These are phyloP conservation scores for Phytophthora crassamura DNA, from an alignment of 352 stramenopile genomes.

Conservation along the genomic window DNA sequence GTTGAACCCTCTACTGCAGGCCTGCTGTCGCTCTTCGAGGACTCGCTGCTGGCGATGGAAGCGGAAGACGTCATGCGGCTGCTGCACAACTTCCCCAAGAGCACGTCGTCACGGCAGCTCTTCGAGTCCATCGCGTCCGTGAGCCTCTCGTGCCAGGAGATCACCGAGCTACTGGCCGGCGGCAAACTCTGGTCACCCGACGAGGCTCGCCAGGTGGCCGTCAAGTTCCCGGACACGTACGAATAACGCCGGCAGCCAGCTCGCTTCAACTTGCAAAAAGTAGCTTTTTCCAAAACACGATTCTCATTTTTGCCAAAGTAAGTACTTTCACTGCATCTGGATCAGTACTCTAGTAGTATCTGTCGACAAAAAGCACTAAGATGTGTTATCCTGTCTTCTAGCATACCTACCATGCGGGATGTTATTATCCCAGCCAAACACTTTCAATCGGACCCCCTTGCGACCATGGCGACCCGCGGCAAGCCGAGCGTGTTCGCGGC, in stretches of 20 bases:
- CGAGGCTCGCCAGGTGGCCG: conserved; percentile 54
- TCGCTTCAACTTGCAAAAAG: conserved; percentile 29
- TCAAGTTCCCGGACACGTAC: conserved; percentile 84
- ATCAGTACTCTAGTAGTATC: no score
- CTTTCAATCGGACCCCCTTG: no score
- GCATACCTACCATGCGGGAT: not conserved
- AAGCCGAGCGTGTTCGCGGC: conserved; percentile 81
- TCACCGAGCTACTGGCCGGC: conserved; percentile 69
- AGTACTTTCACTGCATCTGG: no score
- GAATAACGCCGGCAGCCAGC: conserved; percentile 37
- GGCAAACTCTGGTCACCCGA: conserved; percentile 84
- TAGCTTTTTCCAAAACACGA: conserved; percentile 10
- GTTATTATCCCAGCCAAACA: conserved; percentile 24
- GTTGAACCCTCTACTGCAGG: conserved; percentile 37
- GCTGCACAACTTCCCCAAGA: conserved; percentile 77
- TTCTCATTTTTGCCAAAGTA: conserved; percentile 16
- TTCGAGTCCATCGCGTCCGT: conserved; percentile 73
- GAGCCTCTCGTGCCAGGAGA: conserved; percentile 73
- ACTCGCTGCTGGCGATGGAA: conserved; percentile 74
- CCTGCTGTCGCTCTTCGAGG: conserved; percentile 74
- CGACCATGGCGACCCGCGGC: conserved; percentile 46
- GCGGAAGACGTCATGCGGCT: conserved; percentile 81
- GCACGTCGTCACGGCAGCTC: conserved; percentile 61
- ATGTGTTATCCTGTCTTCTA: not conserved
- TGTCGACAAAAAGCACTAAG: no score